Evolutionary conservation across 2,329 filamentous ascomycete species (phyloP).

Genomic region (Aspergillus calidoustus): DNA sequence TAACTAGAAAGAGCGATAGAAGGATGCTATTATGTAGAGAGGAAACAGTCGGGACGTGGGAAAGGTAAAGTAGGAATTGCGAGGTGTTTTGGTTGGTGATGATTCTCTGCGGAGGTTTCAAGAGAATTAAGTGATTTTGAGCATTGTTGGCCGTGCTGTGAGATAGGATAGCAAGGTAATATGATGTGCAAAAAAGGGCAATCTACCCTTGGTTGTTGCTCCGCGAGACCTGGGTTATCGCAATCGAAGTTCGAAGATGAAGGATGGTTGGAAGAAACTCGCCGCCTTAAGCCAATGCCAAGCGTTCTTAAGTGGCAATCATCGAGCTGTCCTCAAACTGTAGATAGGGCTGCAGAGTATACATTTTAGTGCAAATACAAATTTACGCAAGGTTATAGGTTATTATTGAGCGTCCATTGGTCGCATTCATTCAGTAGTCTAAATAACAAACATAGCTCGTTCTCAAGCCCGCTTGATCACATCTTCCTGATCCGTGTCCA

Average conservation of each 20-base stretch:
- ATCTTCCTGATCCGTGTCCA: slow-evolving; percentile 20
- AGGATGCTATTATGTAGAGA: not conserved
- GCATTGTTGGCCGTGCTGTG: not conserved
- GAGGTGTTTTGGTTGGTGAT: not conserved
- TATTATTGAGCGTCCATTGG: slow-evolving; percentile 7
- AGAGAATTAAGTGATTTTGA: not conserved
- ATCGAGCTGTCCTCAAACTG: not conserved
- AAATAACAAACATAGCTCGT: slow-evolving; percentile 29
- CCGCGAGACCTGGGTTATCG: not conserved
- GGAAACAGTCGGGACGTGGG: not conserved
- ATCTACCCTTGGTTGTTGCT: not conserved
- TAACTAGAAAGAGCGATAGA: not conserved
- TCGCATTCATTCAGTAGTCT: slow-evolving; percentile 17
- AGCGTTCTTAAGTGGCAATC: slow-evolving; percentile 8
- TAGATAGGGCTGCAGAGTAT: not conserved
- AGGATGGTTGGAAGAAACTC: slow-evolving; percentile 13
- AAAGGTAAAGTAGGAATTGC: no score
- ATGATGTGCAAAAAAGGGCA: not conserved
- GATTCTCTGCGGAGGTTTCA: no score
- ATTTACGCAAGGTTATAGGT: not conserved
- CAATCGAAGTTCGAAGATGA: not conserved
- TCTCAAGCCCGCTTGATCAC: slow-evolving; percentile 35
- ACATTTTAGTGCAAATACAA: not conserved
- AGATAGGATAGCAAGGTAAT: not conserved
- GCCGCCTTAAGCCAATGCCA: slow-evolving; percentile 20